Conservation (phyloP, 192 early-diverging fungal genomes). For the Entomortierella beljakovae region DNA sequence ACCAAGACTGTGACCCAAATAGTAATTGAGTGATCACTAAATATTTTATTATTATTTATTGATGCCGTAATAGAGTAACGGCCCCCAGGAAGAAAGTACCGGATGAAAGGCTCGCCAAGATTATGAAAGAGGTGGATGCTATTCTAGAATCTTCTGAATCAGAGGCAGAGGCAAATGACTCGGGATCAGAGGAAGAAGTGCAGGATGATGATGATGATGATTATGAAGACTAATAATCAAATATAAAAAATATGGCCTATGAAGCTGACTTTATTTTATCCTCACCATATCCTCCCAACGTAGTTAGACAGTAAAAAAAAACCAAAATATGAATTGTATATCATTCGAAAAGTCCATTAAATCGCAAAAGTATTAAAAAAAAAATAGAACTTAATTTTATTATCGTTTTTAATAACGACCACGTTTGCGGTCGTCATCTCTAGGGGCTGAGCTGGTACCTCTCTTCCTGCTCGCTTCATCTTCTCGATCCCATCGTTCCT, state of each 20-base stretch:
- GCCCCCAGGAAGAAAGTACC: not conserved
- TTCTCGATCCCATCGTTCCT: constrained; percentile 54
- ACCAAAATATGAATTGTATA: too few relatives aligned
- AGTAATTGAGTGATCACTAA: too few relatives aligned
- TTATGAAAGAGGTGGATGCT: constrained; percentile 39
- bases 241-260: too few relatives aligned
- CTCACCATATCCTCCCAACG: too few relatives aligned
- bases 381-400: not conserved
- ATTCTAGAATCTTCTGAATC: constrained; percentile 31
- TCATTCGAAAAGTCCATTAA: too few relatives aligned
- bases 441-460: constrained; percentile 22
- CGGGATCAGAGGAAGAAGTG: not conserved
- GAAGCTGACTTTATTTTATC: too few relatives aligned
- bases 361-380: too few relatives aligned
- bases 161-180: constrained; percentile 2
- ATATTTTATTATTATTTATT: constrained; percentile 1
- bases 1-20: too few relatives aligned
- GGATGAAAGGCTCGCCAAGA: constrained; percentile 24
- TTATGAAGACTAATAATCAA: not conserved
- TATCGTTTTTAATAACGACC: constrained; percentile 15
- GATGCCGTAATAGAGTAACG: not conserved
- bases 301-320: too few relatives aligned
- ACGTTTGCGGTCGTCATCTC: constrained; percentile 51
- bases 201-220: constrained; percentile 10
- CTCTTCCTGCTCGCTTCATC: constrained; percentile 49